Base-by-base conservation (phyloP, 2,329 filamentous ascomycete species). In the Coniochaeta pulveracea region DNA sequence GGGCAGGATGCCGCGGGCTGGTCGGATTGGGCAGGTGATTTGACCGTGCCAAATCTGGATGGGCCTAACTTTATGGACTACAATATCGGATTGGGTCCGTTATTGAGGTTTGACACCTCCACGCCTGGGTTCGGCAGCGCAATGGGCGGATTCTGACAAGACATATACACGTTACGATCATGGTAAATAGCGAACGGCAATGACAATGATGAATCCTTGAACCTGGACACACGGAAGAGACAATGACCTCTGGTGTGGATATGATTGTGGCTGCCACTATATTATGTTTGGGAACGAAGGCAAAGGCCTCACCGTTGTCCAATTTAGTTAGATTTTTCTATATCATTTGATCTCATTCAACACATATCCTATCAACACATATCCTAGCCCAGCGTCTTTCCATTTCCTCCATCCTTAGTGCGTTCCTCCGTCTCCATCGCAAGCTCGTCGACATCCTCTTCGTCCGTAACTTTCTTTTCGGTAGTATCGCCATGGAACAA, bases 31-130 rank as follows among this genome's bases (percentile, higher is more conserved):
- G 18, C 17, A 3, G 12, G 11, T 3, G 28, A 31, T 11, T 31
- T 31, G 6, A 8, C 28, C 11, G 28, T 21, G 8, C n/a, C 28
- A 4, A 31, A 31, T 10, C 11, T 31, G 10, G 28, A 31, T 21
- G 28, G 28, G 11, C 22, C 22, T 19, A 31, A 22, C 28, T 31
- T 31, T 15, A 31, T 31, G 28, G 28, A 31, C 8, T 31, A 31
- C n/a, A 31, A 22, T 11, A 31, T 31, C 10, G 28, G 28, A 8
- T 14, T 31, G n/a, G 19, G 18, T 17, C 28, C 28, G 3, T 19
- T 31, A 6, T 21, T 31, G 28, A 18, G 28, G 18, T 31, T 31
- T 9, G 28, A 31, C 16, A 17, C 19, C 3, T 31, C 28, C 18
- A 21, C 28, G 4, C 10, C 26, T 4, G 28, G 28, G 5, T 31